Evolutionary conservation across 176 grass and related monocot species (phyloP).

Genomic region (Elaeis guineensis): DNA sequence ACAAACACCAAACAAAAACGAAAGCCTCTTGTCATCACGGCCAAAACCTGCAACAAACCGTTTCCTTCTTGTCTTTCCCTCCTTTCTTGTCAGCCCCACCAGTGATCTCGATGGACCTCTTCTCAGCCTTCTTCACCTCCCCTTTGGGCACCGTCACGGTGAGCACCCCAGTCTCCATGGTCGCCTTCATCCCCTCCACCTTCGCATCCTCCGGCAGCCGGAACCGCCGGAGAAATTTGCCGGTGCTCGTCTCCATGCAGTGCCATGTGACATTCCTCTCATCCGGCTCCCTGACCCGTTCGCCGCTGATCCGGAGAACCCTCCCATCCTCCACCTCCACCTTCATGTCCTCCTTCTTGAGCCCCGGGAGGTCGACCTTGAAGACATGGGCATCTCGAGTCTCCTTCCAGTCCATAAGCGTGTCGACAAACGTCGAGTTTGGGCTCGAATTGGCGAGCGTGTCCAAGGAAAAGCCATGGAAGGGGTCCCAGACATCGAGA

Average conservation of each 20-base stretch:
- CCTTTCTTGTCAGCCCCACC: not conserved
- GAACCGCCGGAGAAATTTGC: not conserved
- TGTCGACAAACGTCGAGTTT: too few species aligned
- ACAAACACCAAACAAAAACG: too few species aligned
- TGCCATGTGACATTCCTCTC: not conserved
- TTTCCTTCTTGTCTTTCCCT: not conserved
- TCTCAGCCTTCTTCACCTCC: not conserved
- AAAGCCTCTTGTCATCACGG: too few species aligned
- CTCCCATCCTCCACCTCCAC: constrained; percentile 3
- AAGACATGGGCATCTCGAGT: constrained; percentile 1
- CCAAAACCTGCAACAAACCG: too few species aligned
- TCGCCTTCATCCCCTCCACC: not conserved
- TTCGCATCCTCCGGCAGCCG: not conserved
- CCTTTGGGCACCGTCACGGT: not conserved
- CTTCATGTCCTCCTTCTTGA: constrained; percentile 3
- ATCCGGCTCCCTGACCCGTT: not conserved
- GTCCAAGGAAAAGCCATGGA: not conserved
- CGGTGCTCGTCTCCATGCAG: constrained; percentile 1
- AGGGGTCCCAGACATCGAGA: not conserved
- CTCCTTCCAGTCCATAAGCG: not conserved
- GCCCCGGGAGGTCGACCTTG: constrained; percentile 7
- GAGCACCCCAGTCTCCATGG: constrained; percentile 2
- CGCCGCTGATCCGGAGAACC: constrained; percentile 5
- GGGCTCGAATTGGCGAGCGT: not conserved
- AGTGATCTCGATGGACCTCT: not conserved